phyloP scores from a whole-genome alignment of 2,329 filamentous ascomycete genomes.

The Clarireedia hainanense region DNA sequence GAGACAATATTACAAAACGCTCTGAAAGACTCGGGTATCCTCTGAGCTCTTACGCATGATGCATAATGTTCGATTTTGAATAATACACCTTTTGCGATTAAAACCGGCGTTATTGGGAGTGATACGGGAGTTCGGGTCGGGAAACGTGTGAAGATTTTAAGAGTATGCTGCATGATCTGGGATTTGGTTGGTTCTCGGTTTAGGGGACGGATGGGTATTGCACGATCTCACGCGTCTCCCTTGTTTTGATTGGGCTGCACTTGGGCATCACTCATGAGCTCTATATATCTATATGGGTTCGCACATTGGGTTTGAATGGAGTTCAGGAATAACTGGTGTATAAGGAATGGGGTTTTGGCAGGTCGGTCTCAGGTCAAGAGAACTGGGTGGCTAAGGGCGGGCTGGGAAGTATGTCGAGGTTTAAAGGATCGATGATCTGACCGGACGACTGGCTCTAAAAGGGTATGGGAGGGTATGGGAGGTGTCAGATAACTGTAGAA shows the following conservation, averaged over 20 bases:
- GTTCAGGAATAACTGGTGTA: not conserved
- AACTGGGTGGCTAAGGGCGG: not conserved
- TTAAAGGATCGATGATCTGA: not conserved
- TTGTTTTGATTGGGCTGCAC: not conserved
- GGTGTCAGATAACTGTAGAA: not conserved
- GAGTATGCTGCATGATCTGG: constrained; percentile 15
- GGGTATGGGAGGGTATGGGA: not conserved
- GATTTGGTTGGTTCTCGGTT: constrained; percentile 8
- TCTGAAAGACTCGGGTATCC: constrained; percentile 93
- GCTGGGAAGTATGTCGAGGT: not conserved
- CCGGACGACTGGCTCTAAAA: not conserved
- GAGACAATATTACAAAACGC: constrained; percentile 98
- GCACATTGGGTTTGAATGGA: constrained; percentile 4
- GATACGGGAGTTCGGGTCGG: constrained; percentile 17
- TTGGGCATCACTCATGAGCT: constrained; percentile 4
- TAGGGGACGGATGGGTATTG: constrained; percentile 7
- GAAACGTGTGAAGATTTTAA: constrained; percentile 21
- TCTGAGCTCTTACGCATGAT: constrained; percentile 43
- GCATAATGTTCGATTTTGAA: constrained; percentile 19
- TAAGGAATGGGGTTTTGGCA: not conserved
- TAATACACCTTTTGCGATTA: constrained; percentile 16
- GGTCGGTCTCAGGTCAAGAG: not conserved
- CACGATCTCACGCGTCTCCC: not conserved
- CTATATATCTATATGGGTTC: constrained; percentile 2
- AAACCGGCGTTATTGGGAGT: constrained; percentile 22